Evolutionary conservation across 441 rosid genomes (phyloP).

Genomic region (Iberis amara): DNA sequence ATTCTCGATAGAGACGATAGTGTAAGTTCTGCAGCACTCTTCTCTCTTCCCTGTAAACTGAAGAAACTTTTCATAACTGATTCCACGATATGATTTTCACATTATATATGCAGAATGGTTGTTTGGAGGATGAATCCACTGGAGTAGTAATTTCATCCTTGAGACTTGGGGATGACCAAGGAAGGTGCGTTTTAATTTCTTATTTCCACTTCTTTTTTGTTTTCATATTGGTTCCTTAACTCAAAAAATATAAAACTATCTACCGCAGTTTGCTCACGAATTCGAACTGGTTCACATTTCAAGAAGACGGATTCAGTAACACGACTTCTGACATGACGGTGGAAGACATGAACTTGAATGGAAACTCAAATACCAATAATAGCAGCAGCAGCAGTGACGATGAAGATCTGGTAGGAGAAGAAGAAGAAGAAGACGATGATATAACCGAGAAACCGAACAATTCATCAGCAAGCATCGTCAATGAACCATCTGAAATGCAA

Average conservation of each 20-base stretch:
- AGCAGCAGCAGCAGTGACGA: constrained; percentile 46
- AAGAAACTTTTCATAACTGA: not conserved
- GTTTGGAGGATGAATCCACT: constrained; percentile 88
- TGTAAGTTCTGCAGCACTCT: constrained; percentile 36
- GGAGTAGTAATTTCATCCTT: constrained; percentile 86
- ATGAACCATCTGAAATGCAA: constrained; percentile 51
- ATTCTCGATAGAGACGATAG: constrained; percentile 75
- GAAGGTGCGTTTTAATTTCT: constrained; percentile 43
- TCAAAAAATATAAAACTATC: not conserved
- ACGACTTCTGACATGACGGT: constrained; percentile 33
- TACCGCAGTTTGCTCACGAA: constrained; percentile 73
- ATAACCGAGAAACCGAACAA: constrained; percentile 19
- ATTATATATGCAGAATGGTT: constrained; percentile 58
- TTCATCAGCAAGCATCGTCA: constrained; percentile 43
- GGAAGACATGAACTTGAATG: constrained; percentile 58
- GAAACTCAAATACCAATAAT: constrained; percentile 42
- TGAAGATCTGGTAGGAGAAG: constrained; percentile 81
- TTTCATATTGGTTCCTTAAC: not conserved
- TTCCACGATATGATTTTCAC: constrained; percentile 6
- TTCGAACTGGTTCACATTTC: constrained; percentile 96
- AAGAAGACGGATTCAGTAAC: constrained; percentile 55
- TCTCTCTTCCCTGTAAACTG: not conserved
- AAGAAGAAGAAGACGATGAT: constrained; percentile 78
- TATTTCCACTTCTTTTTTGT: not conserved
- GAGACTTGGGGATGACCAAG: constrained; percentile 93